A percentile compares a stretch with the other conserved stretches of the same genome.
Evolutionary conservation across 106 monocot genomes (phyloP).

Genomic region (Phalaenopsis equestris): DNA sequence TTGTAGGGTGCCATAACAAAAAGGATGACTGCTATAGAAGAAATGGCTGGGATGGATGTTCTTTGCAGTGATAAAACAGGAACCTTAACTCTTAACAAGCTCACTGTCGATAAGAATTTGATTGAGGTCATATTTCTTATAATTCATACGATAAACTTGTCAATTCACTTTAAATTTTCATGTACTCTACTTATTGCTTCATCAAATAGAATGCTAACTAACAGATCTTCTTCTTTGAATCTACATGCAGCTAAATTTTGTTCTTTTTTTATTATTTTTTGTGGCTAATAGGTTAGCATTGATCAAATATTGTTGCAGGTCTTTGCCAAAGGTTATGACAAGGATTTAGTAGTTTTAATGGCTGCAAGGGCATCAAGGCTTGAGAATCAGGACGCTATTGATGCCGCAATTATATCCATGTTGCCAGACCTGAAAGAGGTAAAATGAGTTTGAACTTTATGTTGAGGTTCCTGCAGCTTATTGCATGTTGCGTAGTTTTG

Average conservation of each 20-base stretch:
- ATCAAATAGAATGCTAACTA: background rate
- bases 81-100: constrained; percentile 52
- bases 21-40: constrained; percentile 58
- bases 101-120: constrained; percentile 36
- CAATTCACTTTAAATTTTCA: background rate
- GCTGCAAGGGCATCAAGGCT: constrained; percentile 61
- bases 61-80: constrained; percentile 56
- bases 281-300: background rate
- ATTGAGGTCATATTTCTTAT: constrained; percentile 28
- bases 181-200: background rate
- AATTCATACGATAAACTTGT: background rate
- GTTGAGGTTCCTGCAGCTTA: background rate
- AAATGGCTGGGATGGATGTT: constrained; percentile 59
- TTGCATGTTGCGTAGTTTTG: background rate
- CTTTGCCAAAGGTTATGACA: constrained; percentile 34
- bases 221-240: background rate
- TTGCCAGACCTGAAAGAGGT: constrained; percentile 45
- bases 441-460: background rate
- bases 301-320: constrained; percentile 23
- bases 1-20: constrained; percentile 47
- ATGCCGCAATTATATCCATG: constrained; percentile 46
- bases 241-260: background rate
- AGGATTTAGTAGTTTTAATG: constrained; percentile 33
- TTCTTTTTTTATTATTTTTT: background rate
- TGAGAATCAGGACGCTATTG: constrained; percentile 58